Percentiles rank a stretch among this genome's conserved stretches.
Conservation (phyloP, 2,329 filamentous ascomycete genomes). For the Xylariaceae sp. region DNA sequence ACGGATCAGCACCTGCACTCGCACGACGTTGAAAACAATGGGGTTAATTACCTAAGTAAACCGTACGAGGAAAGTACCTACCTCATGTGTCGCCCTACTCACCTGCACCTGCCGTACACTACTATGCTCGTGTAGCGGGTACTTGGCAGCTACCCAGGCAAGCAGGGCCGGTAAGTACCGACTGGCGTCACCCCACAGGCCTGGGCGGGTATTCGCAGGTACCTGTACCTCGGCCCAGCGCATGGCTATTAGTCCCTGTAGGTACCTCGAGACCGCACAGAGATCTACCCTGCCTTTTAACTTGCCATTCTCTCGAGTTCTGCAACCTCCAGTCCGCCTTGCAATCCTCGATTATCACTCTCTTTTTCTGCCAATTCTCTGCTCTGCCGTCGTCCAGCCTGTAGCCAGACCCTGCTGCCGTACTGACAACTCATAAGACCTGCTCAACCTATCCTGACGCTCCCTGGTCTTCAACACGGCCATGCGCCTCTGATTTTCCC, state of each 20-base stretch:
- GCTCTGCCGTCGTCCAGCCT: neutral
- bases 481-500: neutral
- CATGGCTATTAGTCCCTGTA: neutral
- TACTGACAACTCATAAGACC: too few species aligned
- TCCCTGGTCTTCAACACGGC: neutral
- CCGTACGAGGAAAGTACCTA: neutral
- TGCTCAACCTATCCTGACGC: too few species aligned
- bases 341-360: neutral
- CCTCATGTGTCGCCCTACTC: neutral
- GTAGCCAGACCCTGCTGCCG: too few species aligned
- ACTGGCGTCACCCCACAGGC: neutral
- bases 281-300: neutral
- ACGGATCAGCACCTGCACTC: neutral
- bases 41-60: neutral
- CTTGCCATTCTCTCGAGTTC: neutral
- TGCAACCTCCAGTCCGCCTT: neutral
- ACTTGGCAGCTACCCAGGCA: neutral
- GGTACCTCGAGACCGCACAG: neutral
- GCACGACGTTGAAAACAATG: neutral
- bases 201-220: neutral
- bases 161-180: neutral
- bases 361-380: neutral
- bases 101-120: neutral
- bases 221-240: neutral
- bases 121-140: neutral